Percentiles rank a stretch among this genome's conserved stretches.
phyloP scores from a whole-genome alignment of 1,139 yeast species.

The Yamadazyma dendronema region DNA sequence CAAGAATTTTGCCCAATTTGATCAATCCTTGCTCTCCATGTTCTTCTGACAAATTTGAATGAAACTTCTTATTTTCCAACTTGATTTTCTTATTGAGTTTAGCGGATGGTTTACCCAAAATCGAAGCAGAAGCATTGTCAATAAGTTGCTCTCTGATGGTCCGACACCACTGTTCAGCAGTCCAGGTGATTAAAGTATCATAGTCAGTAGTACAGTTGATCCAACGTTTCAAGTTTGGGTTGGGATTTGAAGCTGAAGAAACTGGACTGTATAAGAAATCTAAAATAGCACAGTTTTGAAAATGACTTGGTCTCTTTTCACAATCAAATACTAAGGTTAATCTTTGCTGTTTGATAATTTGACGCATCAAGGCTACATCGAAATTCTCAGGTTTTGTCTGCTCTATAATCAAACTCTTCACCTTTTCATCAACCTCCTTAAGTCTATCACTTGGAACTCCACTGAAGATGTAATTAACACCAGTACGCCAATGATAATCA shows the following conservation, averaged over 20 bases:
- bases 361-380: conserved; percentile 64
- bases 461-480: conserved; percentile 55
- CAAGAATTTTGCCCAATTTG: conserved; percentile 48
- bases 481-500: conserved; percentile 64
- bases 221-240: conserved; percentile 55
- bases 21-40: conserved; percentile 64
- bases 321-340: conserved; percentile 61
- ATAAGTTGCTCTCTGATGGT: conserved; percentile 55
- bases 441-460: conserved; percentile 78
- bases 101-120: conserved; percentile 75
- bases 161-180: conserved; percentile 62
- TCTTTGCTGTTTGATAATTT: conserved; percentile 63
- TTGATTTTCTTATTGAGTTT: conserved; percentile 54
- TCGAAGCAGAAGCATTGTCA: conserved; percentile 66
- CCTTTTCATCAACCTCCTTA: conserved; percentile 48
- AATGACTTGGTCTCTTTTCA: conserved; percentile 62
- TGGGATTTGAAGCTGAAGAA: conserved; percentile 16
- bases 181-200: conserved; percentile 61
- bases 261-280: conserved; percentile 77
- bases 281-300: conserved; percentile 67
- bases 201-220: conserved; percentile 57
- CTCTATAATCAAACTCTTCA: conserved; percentile 49
- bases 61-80: conserved; percentile 47
- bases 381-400: conserved; percentile 51
- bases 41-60: conserved; percentile 46